Base-by-base conservation (phyloP, 257 asterid species). In the Eucommia ulmoides region DNA sequence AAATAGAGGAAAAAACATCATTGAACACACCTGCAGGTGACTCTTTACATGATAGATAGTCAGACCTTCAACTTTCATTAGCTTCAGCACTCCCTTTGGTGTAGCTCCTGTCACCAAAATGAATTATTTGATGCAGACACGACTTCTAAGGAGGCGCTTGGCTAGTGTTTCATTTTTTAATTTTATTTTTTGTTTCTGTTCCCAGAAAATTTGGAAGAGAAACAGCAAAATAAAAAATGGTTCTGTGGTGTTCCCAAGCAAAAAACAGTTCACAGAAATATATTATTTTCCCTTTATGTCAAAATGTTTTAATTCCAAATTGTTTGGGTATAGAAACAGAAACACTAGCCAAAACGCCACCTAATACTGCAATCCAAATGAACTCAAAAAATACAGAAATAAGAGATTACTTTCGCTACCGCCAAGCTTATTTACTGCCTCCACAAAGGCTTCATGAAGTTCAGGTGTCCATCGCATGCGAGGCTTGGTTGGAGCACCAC, bases 391-490 rank as follows among this genome's bases (percentile, higher is more conserved):
- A 35, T 38, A 51, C 58, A 53, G 54, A 17, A 61, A 52, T 20
- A 60, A 21, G 24, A 29, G 54, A 45, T 53, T 83, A 84, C 93
- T 81, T 79, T 81, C 95, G 68, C 95, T 84, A 58, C 95, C 93
- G 70, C 95, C 95, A 73, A 84, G 95, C 77, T 77, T 79, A 79
- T 52, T 74, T 58, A 84, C 91, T 55, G 95, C 87, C 45, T 84
- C 95, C 47, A 81, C 91, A 52, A 81, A 84, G 65, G 91, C 74
- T 72, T 84, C 93, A 65, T 84, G 93, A 55, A 84, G 82, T 61
- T 84, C 93, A 20, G 82, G 93, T 46, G 95, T 84, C 95, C 95
- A 84, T 45, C 91, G 95, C 95, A 84, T 84, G 35, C 95, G 87
- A 60, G 79, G 84, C 87, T 81, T 84, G 54, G 77, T 60, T 54